These are phyloP conservation scores for Cladosporium sphaerospermum DNA, from an alignment of 2,329 filamentous ascomycete species.

Conservation along the genomic window DNA sequence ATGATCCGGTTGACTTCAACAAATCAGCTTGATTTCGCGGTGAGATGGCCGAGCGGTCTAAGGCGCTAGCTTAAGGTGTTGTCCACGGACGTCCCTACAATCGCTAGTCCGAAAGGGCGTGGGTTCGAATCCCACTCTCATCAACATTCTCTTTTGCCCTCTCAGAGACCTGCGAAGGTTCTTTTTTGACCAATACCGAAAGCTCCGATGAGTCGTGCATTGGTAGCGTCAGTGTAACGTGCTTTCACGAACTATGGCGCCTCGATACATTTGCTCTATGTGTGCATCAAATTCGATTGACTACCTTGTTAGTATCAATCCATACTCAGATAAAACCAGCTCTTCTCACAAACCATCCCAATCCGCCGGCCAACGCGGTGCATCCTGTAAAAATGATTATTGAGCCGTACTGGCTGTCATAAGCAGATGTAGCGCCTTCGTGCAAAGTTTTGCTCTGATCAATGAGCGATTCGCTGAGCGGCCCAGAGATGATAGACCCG, in stretches of 20 bases:
- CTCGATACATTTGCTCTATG: no score
- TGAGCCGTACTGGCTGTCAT: conserved; percentile 38
- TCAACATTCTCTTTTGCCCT: conserved; percentile 16
- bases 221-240: no score
- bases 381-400: conserved; percentile 40
- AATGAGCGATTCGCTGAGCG: conserved; percentile 44
- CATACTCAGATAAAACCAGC: conserved; percentile 4
- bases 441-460: conserved; percentile 31
- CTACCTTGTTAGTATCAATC: no score
- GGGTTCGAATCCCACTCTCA: conserved; percentile 27
- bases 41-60: background rate
- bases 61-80: conserved; percentile 19
- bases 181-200: background rate
- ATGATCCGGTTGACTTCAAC: background rate
- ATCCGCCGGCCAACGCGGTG: conserved; percentile 26
- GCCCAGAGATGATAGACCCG: conserved; percentile 46
- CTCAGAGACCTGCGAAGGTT: background rate
- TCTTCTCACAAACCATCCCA: conserved; percentile 8
- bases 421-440: conserved; percentile 32
- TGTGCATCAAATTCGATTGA: no score
- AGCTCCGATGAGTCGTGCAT: no score
- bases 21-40: background rate
- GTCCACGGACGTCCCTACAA: background rate
- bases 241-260: no score
- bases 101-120: conserved; percentile 24